Evolutionary conservation across 2,329 filamentous ascomycete species (phyloP), one percentile per base, ranked within the genome.

Genomic region (Tolypocladium pustulatum): DNA sequence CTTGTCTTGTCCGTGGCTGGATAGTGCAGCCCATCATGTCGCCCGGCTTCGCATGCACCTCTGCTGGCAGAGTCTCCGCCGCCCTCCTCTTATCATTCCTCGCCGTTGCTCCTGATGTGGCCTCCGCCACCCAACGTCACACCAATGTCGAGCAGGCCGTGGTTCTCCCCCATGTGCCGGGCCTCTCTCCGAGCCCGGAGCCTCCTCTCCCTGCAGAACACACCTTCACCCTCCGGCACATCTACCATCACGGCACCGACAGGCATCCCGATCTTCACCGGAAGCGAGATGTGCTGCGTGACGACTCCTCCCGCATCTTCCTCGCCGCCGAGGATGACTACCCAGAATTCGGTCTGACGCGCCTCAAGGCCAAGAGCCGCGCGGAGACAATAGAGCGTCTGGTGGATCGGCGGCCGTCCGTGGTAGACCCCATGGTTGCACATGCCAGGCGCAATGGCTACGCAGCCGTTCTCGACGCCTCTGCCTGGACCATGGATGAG

Each of bases 171-270:
- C 71, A 72, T 1, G 68, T 65, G 12, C 68, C 70, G 17, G 63
- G 73, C 54, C 70, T 78, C 37, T 75, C 75, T 52, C 75, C 76
- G 32, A 65, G 59, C n/a, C 69, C 66, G 57, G 76, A 81, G 58
- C 67, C 75, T 6, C 78, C 78, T 27, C 69, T 67, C 13, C 76
- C 82, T 13, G 76, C 78, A 25, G 78, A 85, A 10, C 83, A 86
- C 65, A 74, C 76, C 40, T 86, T 87, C 76, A 85, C 81, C 8
- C 82, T 99, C 59, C 87, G 91, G 66, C 93, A 99, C 73, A 87
- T 97, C 67, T 94, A 90, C 74, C 92, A 97, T 71, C 92, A 96
- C 75, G 93, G 93, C 60, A 89, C 90, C 46, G 83, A 93, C 71
- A 77, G 82, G 65, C 84, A 96, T 65, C 92, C 92, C 3, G 74